Percentiles rank a stretch among this genome's conserved stretches.
These are phyloP conservation scores for Falciphora oryzae DNA, from an alignment of 2,329 filamentous ascomycete species.

Conservation along the genomic window DNA sequence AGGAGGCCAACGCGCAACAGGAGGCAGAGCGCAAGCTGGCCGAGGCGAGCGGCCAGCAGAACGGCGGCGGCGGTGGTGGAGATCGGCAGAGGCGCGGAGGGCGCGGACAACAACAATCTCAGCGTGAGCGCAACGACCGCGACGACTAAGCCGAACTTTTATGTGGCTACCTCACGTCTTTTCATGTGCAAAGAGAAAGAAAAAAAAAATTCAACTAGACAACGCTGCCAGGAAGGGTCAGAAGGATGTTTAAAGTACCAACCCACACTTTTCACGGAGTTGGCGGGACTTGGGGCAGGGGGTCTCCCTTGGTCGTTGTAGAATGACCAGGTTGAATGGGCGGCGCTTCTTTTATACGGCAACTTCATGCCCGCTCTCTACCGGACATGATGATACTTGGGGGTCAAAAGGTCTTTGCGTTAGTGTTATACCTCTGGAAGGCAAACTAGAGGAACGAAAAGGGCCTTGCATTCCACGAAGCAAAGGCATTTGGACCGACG, in stretches of 20 bases:
- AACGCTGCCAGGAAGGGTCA: neutral
- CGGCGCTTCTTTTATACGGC: neutral
- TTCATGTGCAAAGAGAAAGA: neutral
- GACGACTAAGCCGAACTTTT: constrained; percentile 40
- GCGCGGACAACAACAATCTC: constrained; percentile 14
- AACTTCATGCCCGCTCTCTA: neutral
- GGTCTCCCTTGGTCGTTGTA: neutral
- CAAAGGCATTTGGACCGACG: too few species aligned
- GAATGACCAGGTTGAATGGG: neutral
- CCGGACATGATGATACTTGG: neutral
- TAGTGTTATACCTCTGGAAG: neutral
- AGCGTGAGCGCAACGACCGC: constrained; percentile 41
- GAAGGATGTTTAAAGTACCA: neutral
- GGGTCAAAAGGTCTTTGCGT: neutral
- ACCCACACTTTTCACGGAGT: neutral
- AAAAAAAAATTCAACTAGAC: neutral
- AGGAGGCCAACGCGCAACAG: constrained; percentile 72
- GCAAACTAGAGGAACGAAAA: too few species aligned
- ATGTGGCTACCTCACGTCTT: neutral
- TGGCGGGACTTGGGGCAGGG: neutral
- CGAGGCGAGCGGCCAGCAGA: constrained; percentile 24
- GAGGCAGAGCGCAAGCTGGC: constrained; percentile 59
- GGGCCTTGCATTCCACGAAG: neutral
- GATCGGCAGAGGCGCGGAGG: constrained; percentile 17
- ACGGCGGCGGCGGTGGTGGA: constrained; percentile 21